Conservation (phyloP, 208 protist genomes). For the Leishmania tarentolae region DNA sequence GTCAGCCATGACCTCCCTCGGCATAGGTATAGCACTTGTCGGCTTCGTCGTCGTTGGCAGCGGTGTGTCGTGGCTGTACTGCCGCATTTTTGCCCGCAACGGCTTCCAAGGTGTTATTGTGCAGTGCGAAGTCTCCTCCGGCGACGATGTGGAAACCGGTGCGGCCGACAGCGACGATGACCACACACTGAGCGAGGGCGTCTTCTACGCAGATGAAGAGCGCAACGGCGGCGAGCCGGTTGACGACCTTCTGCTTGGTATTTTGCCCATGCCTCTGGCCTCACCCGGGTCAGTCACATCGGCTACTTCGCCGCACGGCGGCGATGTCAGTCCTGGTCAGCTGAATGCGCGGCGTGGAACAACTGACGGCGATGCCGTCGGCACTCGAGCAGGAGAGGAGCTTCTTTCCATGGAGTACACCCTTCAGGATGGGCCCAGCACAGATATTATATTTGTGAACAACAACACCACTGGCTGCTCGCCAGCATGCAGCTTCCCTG, state of each 20-base stretch:
- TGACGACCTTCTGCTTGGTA: constrained; percentile 58
- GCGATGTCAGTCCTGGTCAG: neutral
- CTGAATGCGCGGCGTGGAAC: constrained; percentile 9
- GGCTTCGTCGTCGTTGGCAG: constrained; percentile 60
- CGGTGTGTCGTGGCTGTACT: constrained; percentile 72
- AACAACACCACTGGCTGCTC: neutral
- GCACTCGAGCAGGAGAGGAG: constrained; percentile 6
- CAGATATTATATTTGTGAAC: neutral
- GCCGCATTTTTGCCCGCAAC: constrained; percentile 64
- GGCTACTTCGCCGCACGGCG: neutral
- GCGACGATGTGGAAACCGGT: constrained; percentile 23
- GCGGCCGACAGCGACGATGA: constrained; percentile 17
- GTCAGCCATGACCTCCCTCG: constrained; percentile 60
- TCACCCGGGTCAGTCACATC: neutral
- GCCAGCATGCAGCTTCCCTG: constrained; percentile 6
- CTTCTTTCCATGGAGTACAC: constrained; percentile 18
- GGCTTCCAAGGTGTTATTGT: constrained; percentile 88
- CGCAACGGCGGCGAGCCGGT: constrained; percentile 22
- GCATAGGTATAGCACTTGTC: constrained; percentile 63
- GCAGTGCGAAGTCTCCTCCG: constrained; percentile 51
- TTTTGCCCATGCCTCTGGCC: constrained; percentile 36
- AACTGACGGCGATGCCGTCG: constrained; percentile 10
- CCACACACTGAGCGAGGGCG: constrained; percentile 43
- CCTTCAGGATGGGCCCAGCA: neutral
- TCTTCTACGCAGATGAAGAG: constrained; percentile 60